phyloP scores from a whole-genome alignment of 176 grass and related monocot species.

The Puccinellia tenuiflora region DNA sequence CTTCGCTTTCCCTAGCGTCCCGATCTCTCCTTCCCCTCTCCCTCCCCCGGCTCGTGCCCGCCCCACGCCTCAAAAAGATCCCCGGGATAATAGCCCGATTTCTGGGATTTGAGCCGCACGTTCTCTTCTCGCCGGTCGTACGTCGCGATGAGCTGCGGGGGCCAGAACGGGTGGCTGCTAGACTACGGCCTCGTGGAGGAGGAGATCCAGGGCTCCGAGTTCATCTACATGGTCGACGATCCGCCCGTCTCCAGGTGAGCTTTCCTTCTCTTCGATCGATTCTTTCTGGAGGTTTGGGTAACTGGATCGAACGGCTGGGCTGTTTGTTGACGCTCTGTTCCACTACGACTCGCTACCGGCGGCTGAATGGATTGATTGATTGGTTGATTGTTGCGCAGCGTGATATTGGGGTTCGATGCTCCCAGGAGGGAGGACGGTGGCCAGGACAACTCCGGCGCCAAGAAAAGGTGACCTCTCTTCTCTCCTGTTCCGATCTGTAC shows the following conservation, averaged over 20 bases:
- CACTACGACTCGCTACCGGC: background rate
- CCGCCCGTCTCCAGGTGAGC: slow-evolving; percentile 52
- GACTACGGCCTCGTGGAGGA: slow-evolving; percentile 64
- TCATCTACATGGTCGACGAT: slow-evolving; percentile 73
- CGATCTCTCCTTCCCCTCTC: background rate
- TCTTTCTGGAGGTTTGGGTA: background rate
- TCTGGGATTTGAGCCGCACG: background rate
- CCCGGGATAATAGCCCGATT: background rate
- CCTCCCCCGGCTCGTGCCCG: background rate
- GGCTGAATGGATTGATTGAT: background rate
- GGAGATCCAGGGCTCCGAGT: slow-evolving; percentile 53
- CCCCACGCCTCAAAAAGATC: slow-evolving; percentile 14
- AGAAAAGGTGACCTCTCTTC: slow-evolving; percentile 47
- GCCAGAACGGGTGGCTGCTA: slow-evolving; percentile 58
- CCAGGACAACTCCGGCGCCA: slow-evolving; percentile 45
- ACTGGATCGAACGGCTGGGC: background rate
- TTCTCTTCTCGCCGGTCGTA: background rate
- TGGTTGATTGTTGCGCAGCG: slow-evolving; percentile 32
- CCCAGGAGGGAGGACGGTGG: slow-evolving; percentile 44
- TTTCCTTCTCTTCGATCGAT: background rate
- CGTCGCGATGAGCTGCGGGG: slow-evolving; percentile 36
- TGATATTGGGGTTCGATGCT: slow-evolving; percentile 71
- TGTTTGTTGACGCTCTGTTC: background rate
- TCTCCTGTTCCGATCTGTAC: background rate
- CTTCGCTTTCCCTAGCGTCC: background rate